These are phyloP conservation scores for Saksenaea vasiformis DNA, from an alignment of 371 early-diverging fungal species.

Conservation along the genomic window DNA sequence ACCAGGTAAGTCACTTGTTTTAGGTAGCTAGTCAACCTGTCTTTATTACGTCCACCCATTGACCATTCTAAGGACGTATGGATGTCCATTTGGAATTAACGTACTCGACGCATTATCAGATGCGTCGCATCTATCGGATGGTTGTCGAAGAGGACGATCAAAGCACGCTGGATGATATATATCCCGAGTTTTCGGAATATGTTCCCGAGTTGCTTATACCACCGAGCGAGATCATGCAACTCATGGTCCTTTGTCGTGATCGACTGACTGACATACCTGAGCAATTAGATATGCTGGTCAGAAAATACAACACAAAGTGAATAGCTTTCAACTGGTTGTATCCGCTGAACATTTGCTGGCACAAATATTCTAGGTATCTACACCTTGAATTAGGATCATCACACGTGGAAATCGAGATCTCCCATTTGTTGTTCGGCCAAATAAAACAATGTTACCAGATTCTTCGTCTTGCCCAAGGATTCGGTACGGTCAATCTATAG, in stretches of 20 bases:
- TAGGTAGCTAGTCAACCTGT: too few relatives aligned
- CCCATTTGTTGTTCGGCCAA: too few relatives aligned
- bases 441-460: too few relatives aligned
- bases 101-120: conserved; percentile 61
- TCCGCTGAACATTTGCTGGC: background rate
- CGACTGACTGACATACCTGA: conserved; percentile 16
- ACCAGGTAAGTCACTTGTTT: conserved; percentile 50
- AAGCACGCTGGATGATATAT: conserved; percentile 26
- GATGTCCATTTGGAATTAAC: conserved; percentile 78
- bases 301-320: background rate
- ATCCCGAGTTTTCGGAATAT: conserved; percentile 23
- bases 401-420: too few relatives aligned
- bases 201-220: conserved; percentile 42
- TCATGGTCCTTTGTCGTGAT: conserved; percentile 37
- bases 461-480: too few relatives aligned
- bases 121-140: conserved; percentile 52
- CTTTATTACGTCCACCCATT: background rate
- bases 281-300: conserved; percentile 14
- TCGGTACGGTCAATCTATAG: too few relatives aligned
- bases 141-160: conserved; percentile 38
- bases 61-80: conserved; percentile 61
- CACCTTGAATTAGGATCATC: too few relatives aligned
- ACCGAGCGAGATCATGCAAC: conserved; percentile 49
- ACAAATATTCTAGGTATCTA: too few relatives aligned
- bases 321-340: background rate